Base-by-base conservation (phyloP, 2,329 filamentous ascomycete genomes). In the Xylariomycetidae sp. region DNA sequence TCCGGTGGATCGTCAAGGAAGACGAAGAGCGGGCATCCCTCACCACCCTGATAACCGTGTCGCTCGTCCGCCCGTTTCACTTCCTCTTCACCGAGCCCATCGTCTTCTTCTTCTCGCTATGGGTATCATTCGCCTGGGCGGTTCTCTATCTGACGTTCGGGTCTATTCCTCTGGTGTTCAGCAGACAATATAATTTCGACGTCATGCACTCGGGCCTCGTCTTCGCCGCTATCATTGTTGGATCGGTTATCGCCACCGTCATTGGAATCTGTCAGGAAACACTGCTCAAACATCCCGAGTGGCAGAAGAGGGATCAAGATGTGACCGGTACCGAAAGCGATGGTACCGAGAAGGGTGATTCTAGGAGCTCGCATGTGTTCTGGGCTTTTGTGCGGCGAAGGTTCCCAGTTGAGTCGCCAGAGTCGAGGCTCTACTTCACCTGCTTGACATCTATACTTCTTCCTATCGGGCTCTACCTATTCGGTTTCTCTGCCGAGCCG, bases 111-210 rank as follows among this genome's bases (percentile, higher is more conserved):
- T 96, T 96, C 64, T 88, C 83, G 1, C 68, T 94, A 1, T 96
- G 89, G 89, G 82, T 88, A 1, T 74, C 86, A 1, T 96, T 96
- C 57, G 82, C 82, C 14, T 96, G 89, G 89, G 88, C 84, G 0
- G 75, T 94, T 0, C 73, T 96, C 0, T 96, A 95, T 57, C 67
- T 95, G 13, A 87, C 84, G 10, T 90, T 95, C 47, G 77, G 78
- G 11, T 83, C 86, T 1, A 77, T 95, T 5, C 86, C 88, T 0
- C 71, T 92, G 4, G 80, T 94, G 16, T 94, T 92, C 59, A 52
- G 66, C 15, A 71, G 66, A 5, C 79, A 77, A 27, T 79, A 90
- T 54, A 62, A 66, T 45, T 90, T 94, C 64, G 72, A 69, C 39
- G 62, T 80, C 22, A 69, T 83, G 42, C 69, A 86, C 55, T 71